Evolutionary conservation across 2,329 filamentous ascomycete genomes (phyloP).

Genomic region (Diaporthe eres): DNA sequence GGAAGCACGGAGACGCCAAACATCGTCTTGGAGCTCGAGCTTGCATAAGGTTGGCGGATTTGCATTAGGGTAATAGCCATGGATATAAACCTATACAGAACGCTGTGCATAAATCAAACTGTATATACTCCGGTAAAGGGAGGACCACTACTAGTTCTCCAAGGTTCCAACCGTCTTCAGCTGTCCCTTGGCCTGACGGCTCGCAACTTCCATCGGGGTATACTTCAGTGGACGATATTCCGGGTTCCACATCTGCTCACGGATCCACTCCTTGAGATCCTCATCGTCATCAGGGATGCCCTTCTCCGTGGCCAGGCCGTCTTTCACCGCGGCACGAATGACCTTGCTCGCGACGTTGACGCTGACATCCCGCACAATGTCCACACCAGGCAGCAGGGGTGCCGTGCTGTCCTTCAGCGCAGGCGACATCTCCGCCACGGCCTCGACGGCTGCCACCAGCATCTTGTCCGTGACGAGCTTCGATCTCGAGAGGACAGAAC

Average conservation of each 20-base stretch:
- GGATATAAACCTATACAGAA: background rate
- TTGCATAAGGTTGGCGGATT: background rate
- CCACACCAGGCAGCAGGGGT: conserved; percentile 82
- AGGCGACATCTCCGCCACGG: conserved; percentile 79
- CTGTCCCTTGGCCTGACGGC: conserved; percentile 72
- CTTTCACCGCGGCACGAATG: conserved; percentile 78
- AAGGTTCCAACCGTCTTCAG: conserved; percentile 63
- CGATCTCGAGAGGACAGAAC: conserved; percentile 79
- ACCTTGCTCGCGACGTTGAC: conserved; percentile 83
- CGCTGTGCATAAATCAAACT: background rate
- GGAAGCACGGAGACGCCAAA: conserved; percentile 46
- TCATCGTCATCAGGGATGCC: conserved; percentile 72
- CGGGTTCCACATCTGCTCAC: conserved; percentile 85
- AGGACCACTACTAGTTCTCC: conserved; percentile 41
- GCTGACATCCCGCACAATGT: conserved; percentile 80
- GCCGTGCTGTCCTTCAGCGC: conserved; percentile 74
- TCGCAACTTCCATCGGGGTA: conserved; percentile 66
- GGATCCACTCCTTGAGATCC: conserved; percentile 78
- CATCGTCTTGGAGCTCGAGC: conserved; percentile 41
- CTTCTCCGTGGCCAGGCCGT: conserved; percentile 75
- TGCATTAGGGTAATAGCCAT: background rate
- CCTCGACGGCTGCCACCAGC: conserved; percentile 84
- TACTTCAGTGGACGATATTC: conserved; percentile 75
- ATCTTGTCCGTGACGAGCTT: conserved; percentile 80
- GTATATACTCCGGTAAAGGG: background rate